phyloP scores from a whole-genome alignment of 2,329 filamentous ascomycete genomes.

The Fusarium sp. region DNA sequence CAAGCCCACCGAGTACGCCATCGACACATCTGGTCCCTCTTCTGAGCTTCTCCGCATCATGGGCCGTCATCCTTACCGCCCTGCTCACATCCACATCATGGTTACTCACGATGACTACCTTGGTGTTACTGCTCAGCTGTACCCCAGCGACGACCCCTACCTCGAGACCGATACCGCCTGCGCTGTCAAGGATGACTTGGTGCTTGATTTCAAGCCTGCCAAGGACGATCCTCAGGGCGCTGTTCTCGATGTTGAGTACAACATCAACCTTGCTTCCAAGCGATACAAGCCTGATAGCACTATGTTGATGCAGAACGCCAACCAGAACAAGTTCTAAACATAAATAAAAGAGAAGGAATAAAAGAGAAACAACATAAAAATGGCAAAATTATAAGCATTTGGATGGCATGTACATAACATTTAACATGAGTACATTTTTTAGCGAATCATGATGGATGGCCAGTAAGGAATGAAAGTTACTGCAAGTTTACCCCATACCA shows the following conservation, averaged over 20 bases:
- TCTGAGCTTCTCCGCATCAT: conserved; percentile 57
- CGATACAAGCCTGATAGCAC: conserved; percentile 54
- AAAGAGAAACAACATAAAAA: not conserved
- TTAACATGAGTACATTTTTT: conserved; percentile 12
- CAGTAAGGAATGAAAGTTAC: conserved; percentile 9
- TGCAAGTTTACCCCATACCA: not conserved
- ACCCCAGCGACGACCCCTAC: conserved; percentile 75
- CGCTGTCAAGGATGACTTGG: conserved; percentile 64
- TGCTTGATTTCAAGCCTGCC: conserved; percentile 62
- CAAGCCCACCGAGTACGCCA: conserved; percentile 77
- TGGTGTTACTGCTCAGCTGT: conserved; percentile 80
- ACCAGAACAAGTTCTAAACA: conserved; percentile 44
- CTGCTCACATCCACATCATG: conserved; percentile 65
- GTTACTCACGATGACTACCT: conserved; percentile 73
- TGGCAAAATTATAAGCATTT: not conserved
- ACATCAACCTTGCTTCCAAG: conserved; percentile 58
- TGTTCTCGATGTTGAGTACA: conserved; percentile 54
- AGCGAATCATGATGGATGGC: conserved; percentile 18
- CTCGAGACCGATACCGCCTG: conserved; percentile 62
- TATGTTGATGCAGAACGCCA: conserved; percentile 47
- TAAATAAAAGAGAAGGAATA: not conserved
- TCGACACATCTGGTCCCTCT: conserved; percentile 70
- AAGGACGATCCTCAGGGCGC: conserved; percentile 53
- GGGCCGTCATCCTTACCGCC: conserved; percentile 62
- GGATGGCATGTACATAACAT: conserved; percentile 11